Evolutionary conservation across 2,329 filamentous ascomycete species (phyloP), one percentile per base, ranked within the genome.

Genomic region (Paracoccidioides brasiliensis): DNA sequence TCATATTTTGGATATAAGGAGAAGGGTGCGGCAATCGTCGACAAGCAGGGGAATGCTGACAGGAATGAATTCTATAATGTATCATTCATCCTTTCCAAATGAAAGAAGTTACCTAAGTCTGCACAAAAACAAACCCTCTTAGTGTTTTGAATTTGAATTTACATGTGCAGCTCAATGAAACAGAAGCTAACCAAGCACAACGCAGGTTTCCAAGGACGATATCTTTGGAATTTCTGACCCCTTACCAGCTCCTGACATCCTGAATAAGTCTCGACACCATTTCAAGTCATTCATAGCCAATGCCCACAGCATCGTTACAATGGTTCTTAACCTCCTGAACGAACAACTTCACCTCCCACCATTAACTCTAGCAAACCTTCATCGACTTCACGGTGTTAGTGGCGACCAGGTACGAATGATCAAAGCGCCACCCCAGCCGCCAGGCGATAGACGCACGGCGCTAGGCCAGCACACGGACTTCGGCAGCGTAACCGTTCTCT

Each of bases 401-500:
- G 77, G 77, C 30, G 75, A 80, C 62, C 77, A 79, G 59, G 72
- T 80, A n/a, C 75, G 79, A 40, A 76, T 80, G 62, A 70, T 79
- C 35, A 74, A 72, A 61, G 72, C 74, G 1, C 75, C 76, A 5
- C 74, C 76, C 1, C 76, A 78, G 59, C 70, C 72, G 3, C 56
- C 61, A 3, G 66, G 72, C 38, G 71, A 76, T 60, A 65, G 67
- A 30, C 68, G 66, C 42, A 72, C 73, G 3, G 72, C 74, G 2
- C 61, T 79, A 28, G 76, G 76, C 28, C 76, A 77, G 55, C 79
- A 82, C 62, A 80, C 78, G 2, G 79, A 81, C 60, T 80, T 80
- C 59, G 79, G 78, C 48, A 76, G 70, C 53, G 69, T 81, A 5
- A 81, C 79, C 0, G 66, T 81, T 4, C 70, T 82, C 1, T 79